Percentiles rank a stretch among this genome's conserved stretches.
Evolutionary conservation across 2,329 filamentous ascomycete species (phyloP).

Genomic region (Venturia oleaginea): DNA sequence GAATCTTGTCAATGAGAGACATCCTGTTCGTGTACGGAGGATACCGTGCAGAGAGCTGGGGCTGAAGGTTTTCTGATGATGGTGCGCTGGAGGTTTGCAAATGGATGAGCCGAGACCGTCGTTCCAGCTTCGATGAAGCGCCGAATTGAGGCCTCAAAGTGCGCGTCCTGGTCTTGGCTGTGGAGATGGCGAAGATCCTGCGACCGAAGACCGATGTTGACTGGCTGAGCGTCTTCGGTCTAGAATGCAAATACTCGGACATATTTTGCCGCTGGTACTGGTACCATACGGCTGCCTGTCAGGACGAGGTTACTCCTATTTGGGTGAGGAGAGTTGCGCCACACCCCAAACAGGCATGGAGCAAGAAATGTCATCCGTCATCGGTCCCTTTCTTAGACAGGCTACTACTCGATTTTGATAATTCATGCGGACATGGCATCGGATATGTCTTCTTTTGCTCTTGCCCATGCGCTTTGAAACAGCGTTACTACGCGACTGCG

Average conservation of each 20-base stretch:
- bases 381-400: no score
- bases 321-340: neutral
- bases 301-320: neutral
- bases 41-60: neutral
- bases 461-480: neutral
- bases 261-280: neutral
- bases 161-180: neutral
- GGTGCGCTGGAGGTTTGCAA: neutral
- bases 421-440: neutral
- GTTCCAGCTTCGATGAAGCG: neutral
- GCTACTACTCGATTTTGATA: no score
- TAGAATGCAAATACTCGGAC: neutral
- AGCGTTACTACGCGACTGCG: neutral
- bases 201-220: no score
- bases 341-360: neutral
- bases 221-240: no score
- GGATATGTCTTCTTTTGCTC: neutral
- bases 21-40: constrained; percentile 35
- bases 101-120: constrained; percentile 1
- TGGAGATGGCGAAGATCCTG: neutral
- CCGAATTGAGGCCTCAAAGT: neutral
- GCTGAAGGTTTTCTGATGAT: neutral
- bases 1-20: constrained; percentile 56
- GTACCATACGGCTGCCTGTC: neutral
- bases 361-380: neutral